Conservation (phyloP, 2,329 filamentous ascomycete genomes). For the Cladophialophora psammophila region DNA sequence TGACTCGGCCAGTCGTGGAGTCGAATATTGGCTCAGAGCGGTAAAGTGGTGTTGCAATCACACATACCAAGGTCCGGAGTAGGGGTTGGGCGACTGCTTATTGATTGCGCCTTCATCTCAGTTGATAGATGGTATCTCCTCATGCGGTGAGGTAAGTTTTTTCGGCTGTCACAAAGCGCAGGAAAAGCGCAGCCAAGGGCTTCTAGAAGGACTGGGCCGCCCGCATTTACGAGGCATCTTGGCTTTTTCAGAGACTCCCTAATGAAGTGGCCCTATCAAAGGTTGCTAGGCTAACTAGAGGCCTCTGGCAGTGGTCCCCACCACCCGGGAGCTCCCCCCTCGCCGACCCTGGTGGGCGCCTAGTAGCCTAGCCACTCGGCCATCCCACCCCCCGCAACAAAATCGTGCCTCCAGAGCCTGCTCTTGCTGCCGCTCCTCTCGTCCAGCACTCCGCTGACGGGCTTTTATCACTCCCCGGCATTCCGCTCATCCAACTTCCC, state of each 20-base stretch:
- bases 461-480: slow-evolving; percentile 30
- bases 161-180: background rate
- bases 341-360: background rate
- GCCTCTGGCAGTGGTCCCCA: background rate
- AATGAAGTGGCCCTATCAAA: slow-evolving; percentile 13
- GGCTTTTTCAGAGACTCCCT: background rate
- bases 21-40: slow-evolving; percentile 11
- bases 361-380: background rate
- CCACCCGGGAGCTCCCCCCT: background rate
- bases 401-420: background rate
- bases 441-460: slow-evolving; percentile 29
- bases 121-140: slow-evolving; percentile 3
- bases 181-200: slow-evolving; percentile 2
- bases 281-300: background rate
- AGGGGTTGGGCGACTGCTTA: background rate
- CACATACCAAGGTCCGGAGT: slow-evolving; percentile 4
- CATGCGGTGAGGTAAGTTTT: slow-evolving; percentile 5
- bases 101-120: background rate
- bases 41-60: slow-evolving; percentile 24
- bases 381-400: slow-evolving; percentile 7
- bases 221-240: background rate
- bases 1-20: slow-evolving; percentile 2
- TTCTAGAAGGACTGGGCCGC: slow-evolving; percentile 22
- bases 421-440: background rate
- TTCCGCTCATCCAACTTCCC: slow-evolving; percentile 25